Percentiles rank a stretch among this genome's conserved stretches.
These are phyloP conservation scores for Climacium dendroides DNA, from an alignment of 225 moss, liverwort and hornwort species.

Conservation along the genomic window DNA sequence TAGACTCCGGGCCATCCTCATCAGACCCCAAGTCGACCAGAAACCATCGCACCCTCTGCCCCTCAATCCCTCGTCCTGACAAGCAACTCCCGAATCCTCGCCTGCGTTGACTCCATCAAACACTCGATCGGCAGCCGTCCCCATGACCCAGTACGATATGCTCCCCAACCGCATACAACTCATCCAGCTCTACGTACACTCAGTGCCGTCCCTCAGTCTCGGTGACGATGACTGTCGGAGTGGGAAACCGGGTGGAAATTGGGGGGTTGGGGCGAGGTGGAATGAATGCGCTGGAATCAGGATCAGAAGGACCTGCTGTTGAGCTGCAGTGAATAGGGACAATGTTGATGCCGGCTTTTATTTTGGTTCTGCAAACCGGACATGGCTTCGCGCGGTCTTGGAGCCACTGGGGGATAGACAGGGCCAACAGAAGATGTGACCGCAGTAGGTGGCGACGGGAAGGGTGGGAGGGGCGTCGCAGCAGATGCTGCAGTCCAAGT, in stretches of 20 bases:
- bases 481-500: not conserved
- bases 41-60: not conserved
- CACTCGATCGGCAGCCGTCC: no score
- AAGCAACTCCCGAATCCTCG: not conserved
- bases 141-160: no score
- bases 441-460: not conserved
- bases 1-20: no score
- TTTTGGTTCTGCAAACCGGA: not conserved
- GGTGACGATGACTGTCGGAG: no score
- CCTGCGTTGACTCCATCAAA: not conserved
- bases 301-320: not conserved
- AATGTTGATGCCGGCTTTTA: not conserved
- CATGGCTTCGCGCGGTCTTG: not conserved
- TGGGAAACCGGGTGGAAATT: no score
- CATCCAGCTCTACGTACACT: no score
- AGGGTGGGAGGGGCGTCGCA: not conserved
- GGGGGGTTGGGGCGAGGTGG: not conserved
- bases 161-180: no score
- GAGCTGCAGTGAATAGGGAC: not conserved
- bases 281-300: not conserved
- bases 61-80: not conserved
- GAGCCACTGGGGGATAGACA: not conserved
- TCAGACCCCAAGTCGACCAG: not conserved
- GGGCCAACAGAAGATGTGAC: not conserved
- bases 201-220: no score